Base-by-base conservation (phyloP, 805 yeast species). In the Citeromyces matritensis region DNA sequence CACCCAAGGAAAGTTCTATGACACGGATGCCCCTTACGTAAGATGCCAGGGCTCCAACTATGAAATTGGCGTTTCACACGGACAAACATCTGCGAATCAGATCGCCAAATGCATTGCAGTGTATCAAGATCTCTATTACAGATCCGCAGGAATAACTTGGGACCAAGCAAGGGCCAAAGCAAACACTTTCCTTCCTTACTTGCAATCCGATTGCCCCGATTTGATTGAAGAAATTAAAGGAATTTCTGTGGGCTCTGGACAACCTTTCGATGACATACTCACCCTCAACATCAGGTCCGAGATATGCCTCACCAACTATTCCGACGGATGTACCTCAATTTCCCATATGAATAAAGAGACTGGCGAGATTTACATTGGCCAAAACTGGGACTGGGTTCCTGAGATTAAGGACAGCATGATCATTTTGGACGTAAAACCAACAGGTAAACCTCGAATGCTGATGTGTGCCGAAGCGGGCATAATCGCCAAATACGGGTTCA, bases 321-420 rank as follows among this genome's bases (percentile, higher is more conserved):
- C 53, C 3, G 65, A 59, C 36, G 64, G 65, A 1, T 59, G 65
- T 34, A 58, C 63, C 2, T 40, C 52, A 2, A 25, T 52, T 40
- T 35, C 46, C 36, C 45, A 55, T 40, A 25, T 42, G 39, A 43
- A 45, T 33, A 12, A 29, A 25, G 9, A 39, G 24, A 33, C 48
- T 24, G 40, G 49, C 25, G 39, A 39, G 26, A 26, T 47, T 35
- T 29, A 39, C 38, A 42, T 45, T 39, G 41, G 53, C 36, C 65
- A 59, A 40, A 59, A 57, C 37, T 59, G 65, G 65, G 65, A 59
- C 39, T 59, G 65, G 65, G 42, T 46, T 24, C 36, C 38, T 2
- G 44, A 35, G 26, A 48, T 51, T 35, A 33, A 35, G 24, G 39
- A 40, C n/a, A 45, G 44, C 24, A 35, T 53, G 21, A 37, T 53